Evolutionary conservation across 1,284 basidiomycete species (phyloP), one percentile per base, ranked within the genome.

Genomic region (Ganoderma boninense): DNA sequence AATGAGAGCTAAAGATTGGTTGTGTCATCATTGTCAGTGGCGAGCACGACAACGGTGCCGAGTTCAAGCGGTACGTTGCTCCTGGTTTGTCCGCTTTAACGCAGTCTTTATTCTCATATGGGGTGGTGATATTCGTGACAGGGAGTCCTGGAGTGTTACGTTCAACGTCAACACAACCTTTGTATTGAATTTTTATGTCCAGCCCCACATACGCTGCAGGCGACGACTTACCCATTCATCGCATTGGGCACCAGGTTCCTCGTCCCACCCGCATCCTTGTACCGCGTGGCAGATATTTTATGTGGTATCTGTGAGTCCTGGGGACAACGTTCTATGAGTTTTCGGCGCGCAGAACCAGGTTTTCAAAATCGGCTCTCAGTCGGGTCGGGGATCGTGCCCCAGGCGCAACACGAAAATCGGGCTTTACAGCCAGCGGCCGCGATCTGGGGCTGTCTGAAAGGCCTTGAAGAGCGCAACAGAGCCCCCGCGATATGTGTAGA

Each of bases 211-310:
- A 96, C 97, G 74, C 84, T 98, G 0, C 92, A 95, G 76, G 91
- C 92, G 1, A 97, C 96, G 2, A 96, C 96, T 0, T 98, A 94
- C 76, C 97, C 97, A 0, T 97, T 97, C 72, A 86, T 99, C 62
- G 94, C 95, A 0, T 99, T 98, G 91, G 44, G 75, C 76, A 0
- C 79, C 82, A 35, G 79, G 86, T 0, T 78, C 82, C 29, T 80
- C 88, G 1, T 80, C 85, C n/a, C n/a, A n/a, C n/a, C n/a, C n/a
- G n/a, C n/a, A n/a, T n/a, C n/a, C n/a, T n/a, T n/a, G n/a, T n/a
- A n/a, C n/a, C n/a, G n/a, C n/a, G n/a, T n/a, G n/a, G n/a, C n/a
- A n/a, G n/a, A n/a, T n/a, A n/a, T n/a, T n/a, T n/a, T n/a, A n/a
- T n/a, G n/a, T n/a, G n/a, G n/a, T n/a, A n/a, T n/a, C n/a, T n/a